Evolutionary conservation across 1,139 yeast species (phyloP).

Genomic region (Geotrichum cucujoidarum): DNA sequence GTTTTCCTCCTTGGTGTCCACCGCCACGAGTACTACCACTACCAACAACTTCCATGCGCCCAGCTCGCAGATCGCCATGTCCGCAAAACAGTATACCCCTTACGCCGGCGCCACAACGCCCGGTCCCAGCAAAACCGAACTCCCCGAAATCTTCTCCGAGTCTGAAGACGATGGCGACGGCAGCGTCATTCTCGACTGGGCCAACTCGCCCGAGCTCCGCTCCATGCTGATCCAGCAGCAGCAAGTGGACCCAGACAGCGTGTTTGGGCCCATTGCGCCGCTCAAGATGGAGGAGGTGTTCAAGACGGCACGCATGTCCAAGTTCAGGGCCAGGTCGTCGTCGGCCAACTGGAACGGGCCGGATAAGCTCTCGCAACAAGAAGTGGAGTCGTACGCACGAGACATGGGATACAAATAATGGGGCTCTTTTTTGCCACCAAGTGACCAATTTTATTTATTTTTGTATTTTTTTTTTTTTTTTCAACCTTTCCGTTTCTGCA

Average conservation of each 20-base stretch:
- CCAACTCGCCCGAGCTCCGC: constrained; percentile 58
- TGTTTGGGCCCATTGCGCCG: constrained; percentile 76
- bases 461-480: no score
- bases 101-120: background rate
- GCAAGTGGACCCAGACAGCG: constrained; percentile 58
- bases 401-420: constrained; percentile 48
- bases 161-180: constrained; percentile 56
- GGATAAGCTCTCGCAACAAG: constrained; percentile 45
- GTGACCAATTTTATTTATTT: no score
- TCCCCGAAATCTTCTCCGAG: constrained; percentile 48
- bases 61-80: background rate
- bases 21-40: background rate
- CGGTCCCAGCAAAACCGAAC: constrained; percentile 26
- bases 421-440: no score
- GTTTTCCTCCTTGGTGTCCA: background rate
- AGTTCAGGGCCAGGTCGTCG: constrained; percentile 54
- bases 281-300: constrained; percentile 67
- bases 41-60: background rate
- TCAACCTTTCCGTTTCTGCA: no score
- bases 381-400: constrained; percentile 48
- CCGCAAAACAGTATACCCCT: background rate
- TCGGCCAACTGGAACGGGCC: constrained; percentile 50
- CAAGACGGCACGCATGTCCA: constrained; percentile 43
- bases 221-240: constrained; percentile 53
- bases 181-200: constrained; percentile 63